Percentiles rank a stretch among this genome's conserved stretches.
phyloP scores from a whole-genome alignment of 345 rosid species.

The Bruguiera gymnorhiza region DNA sequence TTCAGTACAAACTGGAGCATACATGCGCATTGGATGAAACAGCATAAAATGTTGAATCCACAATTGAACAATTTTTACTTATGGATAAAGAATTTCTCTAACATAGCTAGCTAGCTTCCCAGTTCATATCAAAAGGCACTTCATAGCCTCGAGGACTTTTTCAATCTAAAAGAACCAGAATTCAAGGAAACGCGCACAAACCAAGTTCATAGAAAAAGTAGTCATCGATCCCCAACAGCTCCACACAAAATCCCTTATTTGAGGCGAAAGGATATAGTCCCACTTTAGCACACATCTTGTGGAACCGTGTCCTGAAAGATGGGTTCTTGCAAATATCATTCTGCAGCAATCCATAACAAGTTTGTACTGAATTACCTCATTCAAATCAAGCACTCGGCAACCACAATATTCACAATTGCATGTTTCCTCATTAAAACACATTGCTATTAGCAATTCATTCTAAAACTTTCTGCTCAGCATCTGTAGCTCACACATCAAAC shows the following conservation, averaged over 20 bases:
- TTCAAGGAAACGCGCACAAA: slow-evolving; percentile 5
- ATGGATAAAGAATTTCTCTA: too few relatives aligned
- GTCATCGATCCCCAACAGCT: slow-evolving; percentile 82
- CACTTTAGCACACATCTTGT: slow-evolving; percentile 82
- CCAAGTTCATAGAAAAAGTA: slow-evolving; percentile 91
- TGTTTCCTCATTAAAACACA: neutral
- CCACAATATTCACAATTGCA: neutral
- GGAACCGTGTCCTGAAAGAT: slow-evolving; percentile 71
- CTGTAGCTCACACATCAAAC: too few relatives aligned
- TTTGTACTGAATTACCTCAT: slow-evolving; percentile 4
- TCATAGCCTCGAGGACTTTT: neutral
- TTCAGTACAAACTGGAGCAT: too few relatives aligned
- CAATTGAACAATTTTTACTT: too few relatives aligned
- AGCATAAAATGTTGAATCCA: too few relatives aligned
- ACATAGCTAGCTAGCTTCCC: too few relatives aligned
- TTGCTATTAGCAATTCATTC: neutral
- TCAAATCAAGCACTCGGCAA: neutral
- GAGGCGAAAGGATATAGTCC: slow-evolving; percentile 95
- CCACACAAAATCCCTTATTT: slow-evolving; percentile 92
- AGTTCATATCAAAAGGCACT: neutral
- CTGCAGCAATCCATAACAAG: slow-evolving; percentile 35
- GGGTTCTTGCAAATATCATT: slow-evolving; percentile 79
- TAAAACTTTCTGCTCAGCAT: neutral
- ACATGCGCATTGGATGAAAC: too few relatives aligned
- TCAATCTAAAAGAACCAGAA: neutral